phyloP scores from a whole-genome alignment of 2,329 filamentous ascomycete genomes.

The Fusarium albosuccineum region DNA sequence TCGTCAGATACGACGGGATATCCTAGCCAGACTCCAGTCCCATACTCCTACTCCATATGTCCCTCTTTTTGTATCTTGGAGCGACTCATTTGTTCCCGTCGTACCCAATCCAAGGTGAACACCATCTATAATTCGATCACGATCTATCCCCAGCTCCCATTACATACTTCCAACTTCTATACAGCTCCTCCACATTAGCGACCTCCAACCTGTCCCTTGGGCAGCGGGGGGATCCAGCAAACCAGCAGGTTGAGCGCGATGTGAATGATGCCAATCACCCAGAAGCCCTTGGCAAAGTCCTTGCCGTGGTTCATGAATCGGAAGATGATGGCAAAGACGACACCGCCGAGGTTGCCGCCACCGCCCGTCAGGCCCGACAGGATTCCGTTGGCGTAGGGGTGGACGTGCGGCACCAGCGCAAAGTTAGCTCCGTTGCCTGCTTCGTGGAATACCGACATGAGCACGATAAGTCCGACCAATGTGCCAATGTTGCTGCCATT shows the following conservation, averaged over 20 bases:
- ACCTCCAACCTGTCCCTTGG: slow-evolving; percentile 58
- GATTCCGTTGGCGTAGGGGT: slow-evolving; percentile 82
- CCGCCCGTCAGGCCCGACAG: slow-evolving; percentile 85
- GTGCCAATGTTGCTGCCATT: slow-evolving; percentile 56
- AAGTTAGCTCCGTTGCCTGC: slow-evolving; percentile 90
- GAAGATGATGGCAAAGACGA: slow-evolving; percentile 87
- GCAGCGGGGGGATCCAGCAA: slow-evolving; percentile 66
- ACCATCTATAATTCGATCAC: too few species aligned
- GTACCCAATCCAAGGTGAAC: too few species aligned
- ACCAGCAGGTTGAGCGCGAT: slow-evolving; percentile 77
- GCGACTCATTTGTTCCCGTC: background rate
- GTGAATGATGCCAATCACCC: slow-evolving; percentile 84
- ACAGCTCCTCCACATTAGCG: slow-evolving; percentile 27
- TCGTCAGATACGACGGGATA: slow-evolving; percentile 24
- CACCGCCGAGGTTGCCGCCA: slow-evolving; percentile 85
- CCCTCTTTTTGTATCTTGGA: background rate
- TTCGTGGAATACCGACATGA: slow-evolving; percentile 86
- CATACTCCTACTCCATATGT: slow-evolving; percentile 4
- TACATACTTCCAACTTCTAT: too few species aligned
- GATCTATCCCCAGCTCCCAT: too few species aligned
- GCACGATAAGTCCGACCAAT: slow-evolving; percentile 82
- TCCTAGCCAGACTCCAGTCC: slow-evolving; percentile 9
- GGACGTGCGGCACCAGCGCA: slow-evolving; percentile 86
- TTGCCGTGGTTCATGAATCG: slow-evolving; percentile 74
- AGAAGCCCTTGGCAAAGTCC: slow-evolving; percentile 77